Evolutionary conservation across 129 eudicot genomes (phyloP), one percentile per base, ranked within the genome.

Genomic region (Gnaphalium uliginosum): DNA sequence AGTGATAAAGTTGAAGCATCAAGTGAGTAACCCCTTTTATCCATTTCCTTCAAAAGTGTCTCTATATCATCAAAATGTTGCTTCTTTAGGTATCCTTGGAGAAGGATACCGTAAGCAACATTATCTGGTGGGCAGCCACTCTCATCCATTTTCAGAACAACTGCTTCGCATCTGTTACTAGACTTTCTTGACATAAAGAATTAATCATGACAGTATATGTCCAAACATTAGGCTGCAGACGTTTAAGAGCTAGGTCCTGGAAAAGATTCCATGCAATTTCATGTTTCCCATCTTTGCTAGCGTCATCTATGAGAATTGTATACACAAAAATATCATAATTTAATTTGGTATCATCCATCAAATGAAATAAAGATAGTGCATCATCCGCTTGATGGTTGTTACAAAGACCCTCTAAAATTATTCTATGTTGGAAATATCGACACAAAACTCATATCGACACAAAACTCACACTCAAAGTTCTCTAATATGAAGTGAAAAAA

Each of bases 161-260:
- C 14, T 10, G 13, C 26, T 48, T 79, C 24, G 78, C 83, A 46
- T 43, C 72, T 72, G 14, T 6, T 30, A 33, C 23, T 8, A 22
- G 26, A 35, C 83, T 74, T 62, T 50, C 73, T 6, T 24, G 1
- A 72, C 72, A 79, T 0, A 79, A 30, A 8, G 78, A 78, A 9
- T 24, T 51, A 8, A 79, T 64, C 68, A 79, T 72, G 24, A 18
- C 26, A 27, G 0, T 79, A 63, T 64, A 79, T 11, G 54, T 72
- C 56, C 56, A 0, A 3, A 22, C 68, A 57, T 57, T 0, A 32
- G 66, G 76, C 0, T 35, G 18, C 33, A 35, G 8, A 57, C 68
- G 22, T 15, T 57, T 57, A 21, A 2, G 6, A 21, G 13, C 51
- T 17, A 26, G 71, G 24, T 50, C 2, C 2, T 50, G 43, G n/a